Evolutionary conservation across 192 early-diverging fungal species (phyloP), one percentile per base, ranked within the genome.

Genomic region (Pecoramyces ruminantium): DNA sequence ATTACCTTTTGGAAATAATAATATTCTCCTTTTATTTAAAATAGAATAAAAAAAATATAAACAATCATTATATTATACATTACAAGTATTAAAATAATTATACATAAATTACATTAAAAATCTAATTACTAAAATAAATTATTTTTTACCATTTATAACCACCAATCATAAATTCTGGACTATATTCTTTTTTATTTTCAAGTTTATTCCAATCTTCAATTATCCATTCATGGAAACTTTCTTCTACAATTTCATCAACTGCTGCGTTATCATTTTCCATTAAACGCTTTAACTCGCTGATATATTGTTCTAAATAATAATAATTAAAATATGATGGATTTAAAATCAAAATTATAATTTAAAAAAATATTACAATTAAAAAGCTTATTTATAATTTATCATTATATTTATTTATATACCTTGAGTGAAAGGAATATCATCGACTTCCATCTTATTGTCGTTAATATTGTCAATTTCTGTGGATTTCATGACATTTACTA

Each of bases 1-100:
- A 87, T 97, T 98, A 34, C 97, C 97, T 34, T 86, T 89, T 30
- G 96, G 95, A 84, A 98, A 99, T 29, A 97, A 83, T 2, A 98
- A 87, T 15, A 99, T 87, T 80, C 92, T 87, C 97, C 97, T 95
- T 34, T 34, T 34, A 34, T 34, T 34, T 34, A 34, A 6, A 34
- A 34, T 34, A n/a, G n/a, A n/a, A n/a, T n/a, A n/a, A n/a, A n/a
- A n/a, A n/a, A n/a, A n/a, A n/a, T n/a, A n/a, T n/a, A n/a, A n/a
- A n/a, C n/a, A n/a, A n/a, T n/a, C n/a, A n/a, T n/a, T n/a, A n/a
- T n/a, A n/a, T n/a, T n/a, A n/a, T n/a, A n/a, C n/a, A n/a, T n/a
- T n/a, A n/a, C 34, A 34, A 34, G 3, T 34, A 34, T 34, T 34
- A 34, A 34, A 8, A 34, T 34, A 8, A 34, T 34, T 34, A 11